A percentile compares a stretch with the other conserved stretches of the same genome.
Evolutionary conservation across 345 rosid genomes (phyloP).

Genomic region (Balakata baccata): DNA sequence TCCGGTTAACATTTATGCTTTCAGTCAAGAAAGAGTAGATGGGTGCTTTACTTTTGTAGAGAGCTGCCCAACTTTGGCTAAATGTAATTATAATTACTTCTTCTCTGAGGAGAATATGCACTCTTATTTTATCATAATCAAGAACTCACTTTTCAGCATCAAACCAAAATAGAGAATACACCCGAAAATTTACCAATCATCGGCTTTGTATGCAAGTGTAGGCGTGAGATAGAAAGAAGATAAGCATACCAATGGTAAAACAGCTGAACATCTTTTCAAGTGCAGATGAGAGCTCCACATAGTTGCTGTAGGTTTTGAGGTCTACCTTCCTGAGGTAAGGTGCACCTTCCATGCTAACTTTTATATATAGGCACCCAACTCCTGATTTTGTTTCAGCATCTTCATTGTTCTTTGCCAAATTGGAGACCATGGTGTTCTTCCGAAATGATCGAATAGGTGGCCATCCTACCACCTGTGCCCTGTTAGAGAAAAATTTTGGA

Average conservation of each 20-base stretch:
- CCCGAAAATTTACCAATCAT: neutral
- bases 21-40: too few relatives aligned
- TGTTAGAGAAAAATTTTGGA: constrained; percentile 22
- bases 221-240: neutral
- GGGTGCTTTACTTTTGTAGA: too few relatives aligned
- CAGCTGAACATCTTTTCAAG: constrained; percentile 45
- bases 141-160: neutral
- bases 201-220: too few relatives aligned
- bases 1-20: too few relatives aligned
- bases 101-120: neutral
- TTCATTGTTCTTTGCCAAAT: constrained; percentile 39
- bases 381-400: constrained; percentile 36
- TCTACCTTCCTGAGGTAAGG: constrained; percentile 36
- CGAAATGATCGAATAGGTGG: constrained; percentile 36
- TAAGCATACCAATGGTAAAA: constrained; percentile 48
- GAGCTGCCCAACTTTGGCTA: too few relatives aligned
- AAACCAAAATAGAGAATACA: neutral
- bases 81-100: too few relatives aligned
- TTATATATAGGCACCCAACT: constrained; percentile 24
- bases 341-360: constrained; percentile 38
- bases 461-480: constrained; percentile 45
- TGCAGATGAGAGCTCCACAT: constrained; percentile 31
- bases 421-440: constrained; percentile 33
- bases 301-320: constrained; percentile 27
- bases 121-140: neutral